Conservation (phyloP, 2,329 filamentous ascomycete species). For the Teratosphaeria zuluensis region DNA sequence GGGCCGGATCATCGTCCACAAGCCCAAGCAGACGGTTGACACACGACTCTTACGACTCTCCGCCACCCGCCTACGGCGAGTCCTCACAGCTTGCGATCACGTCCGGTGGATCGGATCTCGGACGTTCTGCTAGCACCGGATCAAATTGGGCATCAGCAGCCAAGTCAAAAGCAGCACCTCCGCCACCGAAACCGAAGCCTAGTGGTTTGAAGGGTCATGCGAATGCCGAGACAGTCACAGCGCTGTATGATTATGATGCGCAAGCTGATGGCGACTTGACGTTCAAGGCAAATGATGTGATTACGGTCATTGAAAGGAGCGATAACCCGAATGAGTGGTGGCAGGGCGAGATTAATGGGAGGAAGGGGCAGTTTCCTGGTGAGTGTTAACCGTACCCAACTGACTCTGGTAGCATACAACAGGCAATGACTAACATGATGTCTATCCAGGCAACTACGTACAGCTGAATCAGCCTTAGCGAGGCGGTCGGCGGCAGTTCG, state of each 20-base stretch:
- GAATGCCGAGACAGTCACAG: conserved; percentile 68
- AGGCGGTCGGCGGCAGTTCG: conserved; percentile 1
- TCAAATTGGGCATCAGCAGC: conserved; percentile 34
- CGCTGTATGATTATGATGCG: conserved; percentile 91
- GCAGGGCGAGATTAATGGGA: conserved; percentile 70
- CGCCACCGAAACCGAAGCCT: conserved; percentile 53
- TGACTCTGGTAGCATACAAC: background rate
- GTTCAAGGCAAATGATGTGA: conserved; percentile 78
- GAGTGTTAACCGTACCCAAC: conserved; percentile 27
- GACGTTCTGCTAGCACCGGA: conserved; percentile 24
- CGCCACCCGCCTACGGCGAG: conserved; percentile 19
- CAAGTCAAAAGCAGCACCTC: conserved; percentile 40
- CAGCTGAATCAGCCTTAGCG: conserved; percentile 27
- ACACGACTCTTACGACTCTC: conserved; percentile 11
- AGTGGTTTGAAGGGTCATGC: conserved; percentile 53
- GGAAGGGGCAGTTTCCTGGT: conserved; percentile 92
- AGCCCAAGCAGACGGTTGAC: conserved; percentile 12
- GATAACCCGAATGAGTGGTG: conserved; percentile 94
- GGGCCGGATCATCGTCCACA: conserved; percentile 1
- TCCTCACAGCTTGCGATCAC: background rate
- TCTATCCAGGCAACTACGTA: conserved; percentile 37
- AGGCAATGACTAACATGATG: conserved; percentile 1
- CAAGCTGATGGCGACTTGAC: conserved; percentile 90
- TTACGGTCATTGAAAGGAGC: conserved; percentile 72
- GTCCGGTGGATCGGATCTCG: conserved; percentile 14